These are phyloP conservation scores for Cyclospora cayetanensis DNA, from an alignment of 169 alveolate species.

Conservation along the genomic window DNA sequence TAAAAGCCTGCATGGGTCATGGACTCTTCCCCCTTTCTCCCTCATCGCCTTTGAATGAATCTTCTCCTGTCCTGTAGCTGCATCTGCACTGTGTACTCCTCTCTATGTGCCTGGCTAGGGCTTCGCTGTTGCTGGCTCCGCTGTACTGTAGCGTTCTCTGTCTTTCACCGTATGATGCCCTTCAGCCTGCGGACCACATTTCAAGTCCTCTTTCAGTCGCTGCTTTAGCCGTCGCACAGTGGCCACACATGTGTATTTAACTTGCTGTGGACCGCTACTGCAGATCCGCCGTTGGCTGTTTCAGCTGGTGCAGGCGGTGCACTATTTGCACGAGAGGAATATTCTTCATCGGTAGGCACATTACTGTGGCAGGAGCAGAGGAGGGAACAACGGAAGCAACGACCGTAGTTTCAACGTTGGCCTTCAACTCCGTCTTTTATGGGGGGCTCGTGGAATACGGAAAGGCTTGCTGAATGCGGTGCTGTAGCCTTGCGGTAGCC, in stretches of 20 bases:
- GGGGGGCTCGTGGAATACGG: too few relatives aligned
- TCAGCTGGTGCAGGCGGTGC: constrained; percentile 67
- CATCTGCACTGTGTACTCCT: not conserved
- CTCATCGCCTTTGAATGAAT: not conserved
- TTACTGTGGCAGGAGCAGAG: too few relatives aligned
- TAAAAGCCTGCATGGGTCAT: too few relatives aligned
- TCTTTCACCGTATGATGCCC: not conserved
- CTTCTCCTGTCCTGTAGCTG: not conserved
- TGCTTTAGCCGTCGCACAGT: too few relatives aligned
- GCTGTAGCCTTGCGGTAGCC: not conserved
- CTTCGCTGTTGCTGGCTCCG: not conserved
- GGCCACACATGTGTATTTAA: too few relatives aligned
- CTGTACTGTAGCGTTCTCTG: not conserved
- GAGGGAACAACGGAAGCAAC: too few relatives aligned
- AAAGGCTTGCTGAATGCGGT: not conserved
- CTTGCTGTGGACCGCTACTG: too few relatives aligned
- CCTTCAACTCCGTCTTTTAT: too few relatives aligned
- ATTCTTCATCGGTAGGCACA: constrained; percentile 59
- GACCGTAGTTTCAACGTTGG: too few relatives aligned
- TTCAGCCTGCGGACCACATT: too few relatives aligned
- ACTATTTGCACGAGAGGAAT: constrained; percentile 64
- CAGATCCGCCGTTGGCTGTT: constrained; percentile 49
- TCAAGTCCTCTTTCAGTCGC: too few relatives aligned
- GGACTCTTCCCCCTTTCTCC: too few relatives aligned
- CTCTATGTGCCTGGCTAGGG: not conserved